Base-by-base conservation (phyloP, 345 rosid genomes). In the Cardamine occulta region DNA sequence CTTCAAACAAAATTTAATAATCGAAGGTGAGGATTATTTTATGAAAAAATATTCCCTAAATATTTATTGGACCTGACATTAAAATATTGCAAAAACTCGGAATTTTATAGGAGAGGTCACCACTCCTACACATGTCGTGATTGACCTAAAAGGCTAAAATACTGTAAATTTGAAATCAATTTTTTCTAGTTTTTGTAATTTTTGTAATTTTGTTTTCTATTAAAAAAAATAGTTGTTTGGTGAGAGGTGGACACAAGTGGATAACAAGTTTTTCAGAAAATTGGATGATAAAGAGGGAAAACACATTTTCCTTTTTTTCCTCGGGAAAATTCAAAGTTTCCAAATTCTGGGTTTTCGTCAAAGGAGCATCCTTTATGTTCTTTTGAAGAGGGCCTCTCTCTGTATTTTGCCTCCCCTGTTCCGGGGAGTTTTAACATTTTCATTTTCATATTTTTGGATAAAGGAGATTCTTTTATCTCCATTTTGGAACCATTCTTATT, bases 171-270 rank as follows among this genome's bases (percentile, higher is more conserved):
- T 67, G 48, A 40, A 40, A 40, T 40, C n/a, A 40, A 40, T 12
- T 1, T 40, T 12, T n/a, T n/a, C n/a, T n/a, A n/a, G n/a, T n/a
- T 40, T 37, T 3, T 44, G 0, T 13, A 13, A 7, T 49, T 61
- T 72, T 23, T 32, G 1, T 54, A 7, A 15, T 9, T 53, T 23
- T 44, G 15, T 47, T 58, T 19, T 42, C 0, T 42, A 5, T 34
- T 59, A 10, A 6, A 32, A 42, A 29, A 66, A 37, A 55, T 21
- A 2, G 34, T 8, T 37, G 47, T 49, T 70, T 63, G 62, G 67
- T 77, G 80, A 77, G 76, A 56, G 76, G 62, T 70, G 80, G 76
- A 72, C 53, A 64, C 73, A 72, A 66, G 73, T 78, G 72, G 76
- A 78, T 62, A 68, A 77, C 61, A 32, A 52, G 1, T 18, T 19